phyloP scores from a whole-genome alignment of 202 grass and related monocot species.

The Elaeis oleifera region DNA sequence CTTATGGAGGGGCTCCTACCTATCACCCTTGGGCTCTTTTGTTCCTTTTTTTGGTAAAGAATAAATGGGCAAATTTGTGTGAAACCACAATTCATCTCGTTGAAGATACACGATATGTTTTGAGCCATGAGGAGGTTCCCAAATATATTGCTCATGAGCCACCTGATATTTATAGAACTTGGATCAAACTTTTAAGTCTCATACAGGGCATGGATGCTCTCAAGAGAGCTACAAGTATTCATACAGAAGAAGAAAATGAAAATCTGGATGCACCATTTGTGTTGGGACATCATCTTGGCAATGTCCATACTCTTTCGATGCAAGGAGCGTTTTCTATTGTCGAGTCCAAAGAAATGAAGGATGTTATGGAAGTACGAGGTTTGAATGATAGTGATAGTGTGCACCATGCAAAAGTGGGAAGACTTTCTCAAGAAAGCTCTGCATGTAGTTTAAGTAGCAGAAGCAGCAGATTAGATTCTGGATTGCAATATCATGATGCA shows the following conservation, averaged over 20 bases:
- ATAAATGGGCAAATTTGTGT: slow-evolving; percentile 64
- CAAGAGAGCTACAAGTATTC: slow-evolving; percentile 68
- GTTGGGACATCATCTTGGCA: slow-evolving; percentile 61
- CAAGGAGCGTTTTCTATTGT: slow-evolving; percentile 60
- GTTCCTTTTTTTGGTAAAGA: neutral
- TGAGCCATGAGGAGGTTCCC: slow-evolving; percentile 75
- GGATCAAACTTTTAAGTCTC: slow-evolving; percentile 75
- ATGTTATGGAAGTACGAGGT: too few species aligned
- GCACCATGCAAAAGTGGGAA: too few species aligned
- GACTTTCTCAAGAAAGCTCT: too few species aligned
- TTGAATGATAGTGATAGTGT: too few species aligned
- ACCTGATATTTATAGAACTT: slow-evolving; percentile 73
- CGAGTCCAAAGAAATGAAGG: slow-evolving; percentile 35
- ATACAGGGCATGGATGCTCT: slow-evolving; percentile 90
- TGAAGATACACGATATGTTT: slow-evolving; percentile 71
- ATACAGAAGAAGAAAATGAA: slow-evolving; percentile 88
- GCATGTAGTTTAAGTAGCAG: too few species aligned
- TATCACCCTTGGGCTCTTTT: too few species aligned
- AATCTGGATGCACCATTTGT: slow-evolving; percentile 63
- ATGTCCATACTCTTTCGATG: slow-evolving; percentile 66
- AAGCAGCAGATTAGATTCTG: too few species aligned
- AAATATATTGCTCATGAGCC: slow-evolving; percentile 67
- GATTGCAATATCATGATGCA: too few species aligned
- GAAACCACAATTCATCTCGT: slow-evolving; percentile 66
- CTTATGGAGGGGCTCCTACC: too few species aligned